Evolutionary conservation across 2,329 filamentous ascomycete genomes (phyloP), one percentile per base, ranked within the genome.

Genomic region (Sporothrix schenckii): DNA sequence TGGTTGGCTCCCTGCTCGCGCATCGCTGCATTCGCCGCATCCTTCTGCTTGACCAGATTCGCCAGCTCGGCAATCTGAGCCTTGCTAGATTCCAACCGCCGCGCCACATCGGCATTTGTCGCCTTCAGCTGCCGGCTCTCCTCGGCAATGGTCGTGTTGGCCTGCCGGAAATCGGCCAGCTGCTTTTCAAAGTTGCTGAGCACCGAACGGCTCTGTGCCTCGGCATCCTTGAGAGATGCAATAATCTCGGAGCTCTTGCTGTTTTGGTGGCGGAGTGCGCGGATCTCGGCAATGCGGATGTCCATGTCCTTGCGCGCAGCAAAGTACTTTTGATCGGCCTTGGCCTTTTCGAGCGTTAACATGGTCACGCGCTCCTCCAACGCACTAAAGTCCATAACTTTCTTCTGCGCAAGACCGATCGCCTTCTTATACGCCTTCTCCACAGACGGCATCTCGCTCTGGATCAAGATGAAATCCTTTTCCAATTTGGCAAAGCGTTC

Each of bases 241-340:
- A 99, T 94, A 72, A 98, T 96, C 78, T 98, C 95, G 0, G 93
- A 93, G 70, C 92, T 96, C 81, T 97, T 97, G 63, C 88, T 86
- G 77, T 94, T 96, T 79, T 98, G 94, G 72, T 89, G 85, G 72
- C 93, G 89, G 71, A 97, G 82, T 3, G 90, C 87, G 75, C 92
- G 87, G 61, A 96, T 90, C 80, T 98, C 94, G 71, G 87, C 85
- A 71, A 93, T 91, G 66, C 93, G 87, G 58, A 91, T 90, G 77
- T 98, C 94, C 77, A 94, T 96, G 75, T 94, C 91, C 78, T 97
- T 97, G 85, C 97, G 93, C 10, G 94, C 93, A 0, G 92, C 92
- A 79, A 98, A 98, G 78, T 97, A 99, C 80, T 98, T 98, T 77
- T 98, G 94, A 77, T 99, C 95, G 1, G 94, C 94, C 80, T 97